Evolutionary conservation across 208 protist species (phyloP).

Genomic region (Crithidia acanthocephali): DNA sequence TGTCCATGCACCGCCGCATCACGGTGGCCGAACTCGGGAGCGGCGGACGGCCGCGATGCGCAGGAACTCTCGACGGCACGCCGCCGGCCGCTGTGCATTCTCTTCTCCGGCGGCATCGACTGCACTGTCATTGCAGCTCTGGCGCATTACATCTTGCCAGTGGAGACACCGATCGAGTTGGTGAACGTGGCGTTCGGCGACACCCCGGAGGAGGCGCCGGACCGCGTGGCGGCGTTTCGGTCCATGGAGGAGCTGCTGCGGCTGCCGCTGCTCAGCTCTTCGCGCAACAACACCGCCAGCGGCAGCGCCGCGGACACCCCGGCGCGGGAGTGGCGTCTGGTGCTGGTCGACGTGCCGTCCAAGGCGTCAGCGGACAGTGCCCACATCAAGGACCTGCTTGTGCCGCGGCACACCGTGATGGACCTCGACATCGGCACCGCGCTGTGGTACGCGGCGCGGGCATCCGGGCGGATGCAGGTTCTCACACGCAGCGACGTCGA

Average conservation of each 20-base stretch:
- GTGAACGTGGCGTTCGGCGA: slow-evolving; percentile 95
- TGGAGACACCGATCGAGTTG: slow-evolving; percentile 91
- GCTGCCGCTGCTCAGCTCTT: slow-evolving; percentile 49
- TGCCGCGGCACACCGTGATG: slow-evolving; percentile 92
- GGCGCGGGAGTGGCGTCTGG: slow-evolving; percentile 85
- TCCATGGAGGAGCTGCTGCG: slow-evolving; percentile 82
- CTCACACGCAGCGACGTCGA: slow-evolving; percentile 45
- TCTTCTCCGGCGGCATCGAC: slow-evolving; percentile 96
- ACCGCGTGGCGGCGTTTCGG: slow-evolving; percentile 78
- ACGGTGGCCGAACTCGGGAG: slow-evolving; percentile 50
- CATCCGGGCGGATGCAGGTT: slow-evolving; percentile 78
- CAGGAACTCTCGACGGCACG: slow-evolving; percentile 42
- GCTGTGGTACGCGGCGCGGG: slow-evolving; percentile 94
- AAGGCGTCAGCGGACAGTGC: slow-evolving; percentile 35
- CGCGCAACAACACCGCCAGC: background rate
- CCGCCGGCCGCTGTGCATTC: slow-evolving; percentile 75
- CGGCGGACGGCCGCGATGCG: slow-evolving; percentile 49
- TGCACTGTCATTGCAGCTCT: slow-evolving; percentile 94
- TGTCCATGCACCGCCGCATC: slow-evolving; percentile 67
- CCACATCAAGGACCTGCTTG: slow-evolving; percentile 73
- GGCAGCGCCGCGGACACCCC: background rate
- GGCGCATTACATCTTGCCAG: slow-evolving; percentile 80
- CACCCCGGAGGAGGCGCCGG: slow-evolving; percentile 75
- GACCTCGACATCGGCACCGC: slow-evolving; percentile 96
- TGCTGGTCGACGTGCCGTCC: slow-evolving; percentile 87